Base-by-base conservation (phyloP, 164 flowering plant species). In the Tinospora cordifolia region DNA sequence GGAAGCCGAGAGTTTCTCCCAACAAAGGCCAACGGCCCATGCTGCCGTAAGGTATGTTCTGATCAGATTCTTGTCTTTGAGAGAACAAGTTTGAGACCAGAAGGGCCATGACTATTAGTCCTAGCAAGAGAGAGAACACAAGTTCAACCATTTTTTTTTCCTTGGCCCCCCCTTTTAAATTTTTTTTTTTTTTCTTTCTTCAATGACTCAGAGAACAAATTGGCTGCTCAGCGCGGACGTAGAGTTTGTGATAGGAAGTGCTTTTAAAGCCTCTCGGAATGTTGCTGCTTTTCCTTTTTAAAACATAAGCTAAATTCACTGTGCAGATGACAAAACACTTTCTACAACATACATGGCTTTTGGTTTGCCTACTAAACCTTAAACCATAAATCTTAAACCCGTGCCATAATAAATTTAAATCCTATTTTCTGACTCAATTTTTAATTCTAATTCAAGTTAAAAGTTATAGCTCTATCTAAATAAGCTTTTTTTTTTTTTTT, bases 1-100 rank as follows among this genome's bases (percentile, higher is more conserved):
- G 83, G 74, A 79, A 87, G 67, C 74, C 72, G 41, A 84, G 77
- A 25, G 96, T 92, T 66, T 92, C 91, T 14, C 97, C 97, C 5
- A 80, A 2, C 4, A 88, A 69, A 34, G 95, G 96, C 88, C 84
- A 88, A 19, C 84, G 87, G 17, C 96, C 93, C 88, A 86, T 82
- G 83, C 72, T 84, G 0, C 97, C 97, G 60, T 62, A 66, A 36
- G 93, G 95, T 40, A 82, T 63, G 24, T 76, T 76, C 66, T 66
- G 40, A n/a, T n/a, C n/a, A 14, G 69, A 83, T 34, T 73, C 49
- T 70, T 68, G 66, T 66, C 69, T 77, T 19, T 19, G 24, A 66
- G 75, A 71, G n/a, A 78, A 26, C 49, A 22, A 41, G 19, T 68
- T 49, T 13, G 57, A 41, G 27, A 82, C 64, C 64, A 78, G 57